A percentile compares a stretch with the other conserved stretches of the same genome.
Evolutionary conservation across 371 early-diverging fungal species (phyloP).

Genomic region (Rozella allomycis): DNA sequence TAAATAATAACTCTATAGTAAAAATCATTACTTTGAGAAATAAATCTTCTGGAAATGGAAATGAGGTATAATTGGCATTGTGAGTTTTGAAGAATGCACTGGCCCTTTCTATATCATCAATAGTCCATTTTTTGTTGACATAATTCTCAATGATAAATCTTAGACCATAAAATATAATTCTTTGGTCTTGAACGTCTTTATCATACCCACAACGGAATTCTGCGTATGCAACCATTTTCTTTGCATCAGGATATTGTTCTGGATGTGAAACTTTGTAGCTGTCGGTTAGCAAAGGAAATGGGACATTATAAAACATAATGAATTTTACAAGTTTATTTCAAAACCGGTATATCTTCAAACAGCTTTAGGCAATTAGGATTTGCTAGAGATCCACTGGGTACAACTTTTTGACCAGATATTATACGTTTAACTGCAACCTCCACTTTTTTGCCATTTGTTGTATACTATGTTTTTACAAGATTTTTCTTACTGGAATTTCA

Average conservation of each 20-base stretch:
- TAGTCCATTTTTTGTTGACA: conserved; percentile 34
- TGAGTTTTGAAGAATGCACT: conserved; percentile 43
- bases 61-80: conserved; percentile 30
- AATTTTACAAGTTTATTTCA: conserved; percentile 9
- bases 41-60: conserved; percentile 49
- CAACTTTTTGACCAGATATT: conserved; percentile 48
- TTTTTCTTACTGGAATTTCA: conserved; percentile 58
- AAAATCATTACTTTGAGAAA: conserved; percentile 29
- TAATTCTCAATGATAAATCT: conserved; percentile 51
- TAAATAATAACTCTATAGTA: conserved; percentile 3
- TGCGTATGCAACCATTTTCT: conserved; percentile 49
- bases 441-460: conserved; percentile 88
- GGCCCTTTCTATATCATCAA: conserved; percentile 34
- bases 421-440: conserved; percentile 89
- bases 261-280: conserved; percentile 57
- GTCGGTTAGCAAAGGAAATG: conserved; percentile 39
- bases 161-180: conserved; percentile 57
- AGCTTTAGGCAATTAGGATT: conserved; percentile 67
- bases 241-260: conserved; percentile 38
- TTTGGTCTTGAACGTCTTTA: conserved; percentile 34
- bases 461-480: conserved; percentile 31
- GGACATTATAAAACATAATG: too few relatives aligned
- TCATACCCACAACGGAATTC: conserved; percentile 45
- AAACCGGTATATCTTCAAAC: conserved; percentile 42
- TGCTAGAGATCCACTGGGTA: conserved; percentile 41